Conservation (phyloP, 1,284 basidiomycete genomes). For the Somion occarium region DNA sequence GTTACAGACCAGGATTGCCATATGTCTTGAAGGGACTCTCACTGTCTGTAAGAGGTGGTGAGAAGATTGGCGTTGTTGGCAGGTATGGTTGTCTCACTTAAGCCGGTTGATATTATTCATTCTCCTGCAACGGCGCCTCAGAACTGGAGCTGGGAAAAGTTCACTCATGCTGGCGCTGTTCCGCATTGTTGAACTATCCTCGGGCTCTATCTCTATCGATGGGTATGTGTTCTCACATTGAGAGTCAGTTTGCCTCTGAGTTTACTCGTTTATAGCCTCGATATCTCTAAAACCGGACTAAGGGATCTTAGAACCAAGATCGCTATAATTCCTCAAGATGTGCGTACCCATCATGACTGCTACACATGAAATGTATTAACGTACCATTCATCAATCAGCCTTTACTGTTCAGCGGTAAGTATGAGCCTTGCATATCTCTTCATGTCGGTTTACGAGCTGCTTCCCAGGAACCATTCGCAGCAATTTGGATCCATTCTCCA, state of each 20-base stretch:
- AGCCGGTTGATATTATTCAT: not conserved
- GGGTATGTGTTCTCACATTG: constrained; percentile 23
- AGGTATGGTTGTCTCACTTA: constrained; percentile 29
- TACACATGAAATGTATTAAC: not conserved
- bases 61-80: constrained; percentile 79
- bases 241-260: not conserved
- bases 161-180: constrained; percentile 50
- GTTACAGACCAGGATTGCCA: constrained; percentile 53
- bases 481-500: constrained; percentile 76
- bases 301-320: constrained; percentile 60
- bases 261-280: constrained; percentile 32
- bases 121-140: constrained; percentile 17
- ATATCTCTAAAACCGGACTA: constrained; percentile 66
- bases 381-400: constrained; percentile 10
- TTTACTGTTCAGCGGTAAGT: constrained; percentile 14
- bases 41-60: constrained; percentile 56
- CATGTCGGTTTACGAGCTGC: too few relatives aligned
- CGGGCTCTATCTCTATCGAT: constrained; percentile 64
- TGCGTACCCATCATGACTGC: constrained; percentile 8
- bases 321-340: constrained; percentile 91
- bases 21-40: constrained; percentile 56
- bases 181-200: constrained; percentile 51
- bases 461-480: constrained; percentile 70
- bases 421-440: too few relatives aligned
- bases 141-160: constrained; percentile 77